phyloP scores from a whole-genome alignment of 2,329 filamentous ascomycete genomes.

The Paecilomyces variotii region DNA sequence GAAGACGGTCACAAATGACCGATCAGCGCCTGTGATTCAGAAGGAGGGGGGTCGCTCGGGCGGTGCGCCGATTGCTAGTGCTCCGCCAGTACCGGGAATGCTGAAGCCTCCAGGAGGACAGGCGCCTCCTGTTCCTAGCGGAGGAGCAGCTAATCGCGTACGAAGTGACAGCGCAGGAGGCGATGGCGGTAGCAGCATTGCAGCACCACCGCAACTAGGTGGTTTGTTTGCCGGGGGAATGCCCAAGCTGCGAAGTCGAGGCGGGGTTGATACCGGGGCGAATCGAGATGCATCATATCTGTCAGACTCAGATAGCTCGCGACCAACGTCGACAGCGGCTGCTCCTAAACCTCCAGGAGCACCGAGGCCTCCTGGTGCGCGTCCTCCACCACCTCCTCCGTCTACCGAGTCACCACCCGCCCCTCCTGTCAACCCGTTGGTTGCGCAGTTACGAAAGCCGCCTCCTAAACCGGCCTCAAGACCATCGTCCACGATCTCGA shows the following conservation, averaged over 20 bases:
- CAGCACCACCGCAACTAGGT: slow-evolving; percentile 68
- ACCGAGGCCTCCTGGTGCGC: slow-evolving; percentile 49
- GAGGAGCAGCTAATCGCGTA: slow-evolving; percentile 48
- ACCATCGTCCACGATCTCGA: slow-evolving; percentile 55
- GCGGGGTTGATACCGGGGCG: slow-evolving; percentile 69
- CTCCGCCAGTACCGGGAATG: slow-evolving; percentile 69
- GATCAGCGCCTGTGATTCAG: slow-evolving; percentile 68
- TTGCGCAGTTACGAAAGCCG: slow-evolving; percentile 53
- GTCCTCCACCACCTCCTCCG: slow-evolving; percentile 38
- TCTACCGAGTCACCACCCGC: slow-evolving; percentile 42
- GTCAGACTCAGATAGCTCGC: slow-evolving; percentile 65
- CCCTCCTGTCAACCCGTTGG: slow-evolving; percentile 44
- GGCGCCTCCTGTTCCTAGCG: slow-evolving; percentile 61
- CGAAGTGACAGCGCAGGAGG: slow-evolving; percentile 72
- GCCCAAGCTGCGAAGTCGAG: slow-evolving; percentile 88
- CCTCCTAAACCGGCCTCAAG: slow-evolving; percentile 44
- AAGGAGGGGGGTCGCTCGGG: slow-evolving; percentile 49
- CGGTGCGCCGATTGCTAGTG: slow-evolving; percentile 60
- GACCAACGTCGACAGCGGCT: slow-evolving; percentile 45
- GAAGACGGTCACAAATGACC: slow-evolving; percentile 85
- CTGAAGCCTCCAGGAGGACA: slow-evolving; percentile 54
- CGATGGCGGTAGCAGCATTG: slow-evolving; percentile 38
- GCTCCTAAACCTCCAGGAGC: slow-evolving; percentile 46
- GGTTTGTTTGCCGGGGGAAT: slow-evolving; percentile 91
- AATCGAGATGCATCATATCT: slow-evolving; percentile 64